These are phyloP conservation scores for Polyporus tsugae DNA, from an alignment of 1,284 basidiomycete species.

Conservation along the genomic window DNA sequence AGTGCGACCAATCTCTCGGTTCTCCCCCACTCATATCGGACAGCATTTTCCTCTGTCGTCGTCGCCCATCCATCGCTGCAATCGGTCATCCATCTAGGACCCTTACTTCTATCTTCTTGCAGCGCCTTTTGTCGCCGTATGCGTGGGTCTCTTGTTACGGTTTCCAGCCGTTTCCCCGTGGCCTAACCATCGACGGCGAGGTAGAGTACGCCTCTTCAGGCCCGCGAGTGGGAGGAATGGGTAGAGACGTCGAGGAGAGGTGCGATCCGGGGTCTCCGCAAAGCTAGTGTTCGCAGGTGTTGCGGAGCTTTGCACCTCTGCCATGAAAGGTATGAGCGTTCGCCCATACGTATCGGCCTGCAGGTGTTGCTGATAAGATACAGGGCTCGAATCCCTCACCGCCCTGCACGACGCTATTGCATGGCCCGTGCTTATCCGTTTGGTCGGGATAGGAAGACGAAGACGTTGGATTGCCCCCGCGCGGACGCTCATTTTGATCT, in stretches of 20 bases:
- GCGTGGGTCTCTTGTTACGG: not conserved
- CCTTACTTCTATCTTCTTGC: slow-evolving; percentile 10
- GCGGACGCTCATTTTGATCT: not conserved
- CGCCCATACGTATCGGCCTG: not conserved
- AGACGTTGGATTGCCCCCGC: not conserved
- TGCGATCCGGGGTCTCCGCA: not conserved
- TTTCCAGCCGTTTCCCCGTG: not conserved
- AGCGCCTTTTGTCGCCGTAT: not conserved
- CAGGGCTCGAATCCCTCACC: not conserved
- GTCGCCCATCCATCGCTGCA: not conserved
- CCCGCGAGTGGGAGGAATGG: not conserved
- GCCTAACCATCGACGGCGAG: not conserved
- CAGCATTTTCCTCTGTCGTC: not conserved
- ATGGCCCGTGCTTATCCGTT: not conserved
- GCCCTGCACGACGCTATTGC: not conserved
- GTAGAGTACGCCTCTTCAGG: not conserved
- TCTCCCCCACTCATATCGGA: not conserved
- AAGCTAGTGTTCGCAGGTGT: not conserved
- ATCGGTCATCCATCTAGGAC: not conserved
- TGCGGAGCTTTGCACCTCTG: not conserved
- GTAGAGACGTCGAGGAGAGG: not conserved
- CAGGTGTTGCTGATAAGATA: not conserved
- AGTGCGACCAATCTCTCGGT: not conserved
- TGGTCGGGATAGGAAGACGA: not conserved
- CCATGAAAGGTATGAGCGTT: not conserved